Percentiles rank a stretch among this genome's conserved stretches.
These are phyloP conservation scores for Pichia sp. DNA, from an alignment of 1,139 yeast species.

Conservation along the genomic window DNA sequence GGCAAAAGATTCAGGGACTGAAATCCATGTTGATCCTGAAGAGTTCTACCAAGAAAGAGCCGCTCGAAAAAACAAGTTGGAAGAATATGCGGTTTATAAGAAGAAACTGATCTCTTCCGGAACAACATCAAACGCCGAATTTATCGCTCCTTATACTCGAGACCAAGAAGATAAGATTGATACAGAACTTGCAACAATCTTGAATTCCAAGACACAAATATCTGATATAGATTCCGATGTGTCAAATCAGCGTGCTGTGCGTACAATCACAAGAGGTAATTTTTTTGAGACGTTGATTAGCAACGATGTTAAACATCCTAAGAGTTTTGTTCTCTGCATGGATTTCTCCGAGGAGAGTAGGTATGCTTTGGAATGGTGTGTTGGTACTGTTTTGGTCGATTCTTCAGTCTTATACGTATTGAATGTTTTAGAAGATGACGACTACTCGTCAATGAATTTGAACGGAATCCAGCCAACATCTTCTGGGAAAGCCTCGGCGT, in stretches of 20 bases:
- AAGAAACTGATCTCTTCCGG: conserved; percentile 38
- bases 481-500: conserved; percentile 33
- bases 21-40: conserved; percentile 45
- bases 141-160: conserved; percentile 56
- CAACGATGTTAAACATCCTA: conserved; percentile 37
- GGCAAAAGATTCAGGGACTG: conserved; percentile 30
- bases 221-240: conserved; percentile 59
- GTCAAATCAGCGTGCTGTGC: conserved; percentile 52
- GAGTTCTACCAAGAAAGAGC: conserved; percentile 46
- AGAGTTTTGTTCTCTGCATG: conserved; percentile 70
- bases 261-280: conserved; percentile 69
- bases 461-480: conserved; percentile 30
- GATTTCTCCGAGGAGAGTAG: conserved; percentile 82
- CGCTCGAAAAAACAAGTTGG: conserved; percentile 47
- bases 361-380: conserved; percentile 84
- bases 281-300: conserved; percentile 47
- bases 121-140: conserved; percentile 32
- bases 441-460: conserved; percentile 34
- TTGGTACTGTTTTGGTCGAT: conserved; percentile 81
- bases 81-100: conserved; percentile 45
- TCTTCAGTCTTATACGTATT: conserved; percentile 79
- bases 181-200: conserved; percentile 55
- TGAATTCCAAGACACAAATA: conserved; percentile 57
- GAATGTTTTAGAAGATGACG: conserved; percentile 72
- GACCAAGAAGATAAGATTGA: conserved; percentile 68